Base-by-base conservation (phyloP, 768 basidiomycete genomes). In the Lepiota subincarnata region DNA sequence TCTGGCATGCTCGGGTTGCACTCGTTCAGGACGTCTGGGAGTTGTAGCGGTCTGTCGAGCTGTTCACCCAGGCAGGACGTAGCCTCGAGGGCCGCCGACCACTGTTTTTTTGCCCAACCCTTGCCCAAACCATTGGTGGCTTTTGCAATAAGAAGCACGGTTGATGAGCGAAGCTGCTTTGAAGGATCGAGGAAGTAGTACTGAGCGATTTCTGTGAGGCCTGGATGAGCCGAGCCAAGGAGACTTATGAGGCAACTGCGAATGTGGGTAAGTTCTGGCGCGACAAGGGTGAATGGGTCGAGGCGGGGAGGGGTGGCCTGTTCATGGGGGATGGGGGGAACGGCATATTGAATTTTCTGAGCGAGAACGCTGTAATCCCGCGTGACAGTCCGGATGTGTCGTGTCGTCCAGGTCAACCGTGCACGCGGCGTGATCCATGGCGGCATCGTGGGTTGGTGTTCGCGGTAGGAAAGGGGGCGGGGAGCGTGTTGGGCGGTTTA, bases 161-260 rank as follows among this genome's bases (percentile, higher is more conserved):
- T 73, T 49, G 94, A 72, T 2, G 97, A 93, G 5, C 97, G 82
- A 22, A 98, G 75, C 64, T 98, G 94, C 64, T 94, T 94, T 10
- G 92, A 90, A 12, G 87, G 86, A 55, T 89, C 84, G 45, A 86
- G 71, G 66, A 98, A 98, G 73, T 97, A 98, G 70, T 91, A 94
- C 59, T 90, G 82, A 2, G 96, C 94, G 50, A 97, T 85, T 48
- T 89, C 84, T 55, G 86, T 83, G 48, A 98, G 83, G 3, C 84
- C 82, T 0, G 96, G 90, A 67, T 98, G 92, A 6, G 92, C 88
- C 2, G 90, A 87, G 16, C 92, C 94, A 6, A 98, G 79, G 37
- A 98, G 78, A 55, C 75, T 72, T 55, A 93, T 75, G 40, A 98
- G 76, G 46, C 81, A 86, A 16, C 79, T 75, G 53, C 87, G 84